Conservation (phyloP, 2,329 filamentous ascomycete genomes). For the Hymenoscyphus scutula region DNA sequence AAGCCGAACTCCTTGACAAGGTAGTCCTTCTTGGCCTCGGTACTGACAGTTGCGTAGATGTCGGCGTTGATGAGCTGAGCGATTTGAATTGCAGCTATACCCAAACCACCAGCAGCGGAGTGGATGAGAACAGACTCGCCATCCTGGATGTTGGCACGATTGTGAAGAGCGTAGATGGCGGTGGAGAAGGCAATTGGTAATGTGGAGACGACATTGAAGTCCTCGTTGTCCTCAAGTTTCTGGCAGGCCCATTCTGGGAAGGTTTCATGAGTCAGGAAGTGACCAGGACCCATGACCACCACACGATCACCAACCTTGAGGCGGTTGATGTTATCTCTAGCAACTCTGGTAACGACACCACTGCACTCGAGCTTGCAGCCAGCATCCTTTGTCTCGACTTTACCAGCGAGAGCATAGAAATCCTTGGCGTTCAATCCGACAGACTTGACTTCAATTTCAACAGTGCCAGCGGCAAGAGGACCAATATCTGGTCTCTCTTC, state of each 20-base stretch:
- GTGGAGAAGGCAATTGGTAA: conserved; percentile 24
- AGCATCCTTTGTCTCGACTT: conserved; percentile 24
- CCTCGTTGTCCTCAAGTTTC: conserved; percentile 15
- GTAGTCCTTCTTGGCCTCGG: conserved; percentile 12
- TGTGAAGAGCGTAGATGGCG: conserved; percentile 19
- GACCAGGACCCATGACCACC: conserved; percentile 9
- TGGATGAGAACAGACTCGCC: conserved; percentile 35
- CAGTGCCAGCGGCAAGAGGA: conserved; percentile 18
- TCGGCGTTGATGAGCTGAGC: conserved; percentile 30
- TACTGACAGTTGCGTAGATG: conserved; percentile 29
- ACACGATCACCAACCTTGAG: conserved; percentile 31
- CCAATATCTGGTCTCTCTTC: conserved; percentile 17
- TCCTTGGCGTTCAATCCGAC: conserved; percentile 23
- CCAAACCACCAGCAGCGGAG: conserved; percentile 34
- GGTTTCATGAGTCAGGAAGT: conserved; percentile 10
- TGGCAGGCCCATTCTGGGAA: conserved; percentile 23
- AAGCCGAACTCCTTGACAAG: conserved; percentile 10
- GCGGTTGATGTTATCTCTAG: conserved; percentile 19
- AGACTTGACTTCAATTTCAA: conserved; percentile 14
- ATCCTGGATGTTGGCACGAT: conserved; percentile 16
- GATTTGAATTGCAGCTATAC: conserved; percentile 35
- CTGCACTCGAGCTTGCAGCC: conserved; percentile 23
- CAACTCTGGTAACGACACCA: conserved; percentile 30
- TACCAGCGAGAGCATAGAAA: conserved; percentile 33
- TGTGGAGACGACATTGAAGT: conserved; percentile 18